Evolutionary conservation across 208 protist species (phyloP).

Genomic region (Endotrypanum monterogeii): DNA sequence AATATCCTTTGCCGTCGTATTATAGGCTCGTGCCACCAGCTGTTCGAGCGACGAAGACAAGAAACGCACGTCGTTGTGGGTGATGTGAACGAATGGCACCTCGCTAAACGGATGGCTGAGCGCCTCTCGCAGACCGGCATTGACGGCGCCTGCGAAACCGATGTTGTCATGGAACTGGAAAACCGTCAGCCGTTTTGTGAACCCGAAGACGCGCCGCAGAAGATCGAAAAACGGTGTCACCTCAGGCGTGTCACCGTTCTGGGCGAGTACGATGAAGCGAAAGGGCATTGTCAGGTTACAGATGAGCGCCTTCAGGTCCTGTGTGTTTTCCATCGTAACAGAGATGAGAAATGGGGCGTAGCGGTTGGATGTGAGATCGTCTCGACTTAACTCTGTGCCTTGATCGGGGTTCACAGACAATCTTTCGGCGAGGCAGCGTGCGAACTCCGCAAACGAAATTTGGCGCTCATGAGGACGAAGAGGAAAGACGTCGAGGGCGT

Average conservation of each 20-base stretch:
- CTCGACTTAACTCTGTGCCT: constrained; percentile 15
- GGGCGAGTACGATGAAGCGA: constrained; percentile 31
- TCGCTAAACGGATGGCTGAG: constrained; percentile 32
- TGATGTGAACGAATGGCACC: constrained; percentile 40
- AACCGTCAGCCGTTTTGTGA: constrained; percentile 47
- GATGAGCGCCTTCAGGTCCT: constrained; percentile 39
- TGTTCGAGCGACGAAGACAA: not conserved
- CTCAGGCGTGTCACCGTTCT: constrained; percentile 30
- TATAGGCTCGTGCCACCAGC: constrained; percentile 26
- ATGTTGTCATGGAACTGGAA: constrained; percentile 28
- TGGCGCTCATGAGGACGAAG: constrained; percentile 20
- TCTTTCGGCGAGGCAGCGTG: constrained; percentile 17
- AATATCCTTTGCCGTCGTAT: constrained; percentile 22
- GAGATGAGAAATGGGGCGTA: constrained; percentile 25
- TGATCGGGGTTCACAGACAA: constrained; percentile 24
- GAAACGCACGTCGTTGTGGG: constrained; percentile 39
- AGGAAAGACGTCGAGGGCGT: constrained; percentile 18
- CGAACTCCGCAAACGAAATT: constrained; percentile 31
- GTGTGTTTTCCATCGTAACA: constrained; percentile 24
- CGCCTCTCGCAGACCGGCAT: constrained; percentile 41
- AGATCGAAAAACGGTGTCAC: constrained; percentile 35
- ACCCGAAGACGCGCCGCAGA: constrained; percentile 36
- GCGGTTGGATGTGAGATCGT: not conserved
- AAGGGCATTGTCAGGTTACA: constrained; percentile 34
- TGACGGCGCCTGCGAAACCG: constrained; percentile 35